Base-by-base conservation (phyloP, 371 early-diverging fungal genomes). In the Mucor plumbeus region DNA sequence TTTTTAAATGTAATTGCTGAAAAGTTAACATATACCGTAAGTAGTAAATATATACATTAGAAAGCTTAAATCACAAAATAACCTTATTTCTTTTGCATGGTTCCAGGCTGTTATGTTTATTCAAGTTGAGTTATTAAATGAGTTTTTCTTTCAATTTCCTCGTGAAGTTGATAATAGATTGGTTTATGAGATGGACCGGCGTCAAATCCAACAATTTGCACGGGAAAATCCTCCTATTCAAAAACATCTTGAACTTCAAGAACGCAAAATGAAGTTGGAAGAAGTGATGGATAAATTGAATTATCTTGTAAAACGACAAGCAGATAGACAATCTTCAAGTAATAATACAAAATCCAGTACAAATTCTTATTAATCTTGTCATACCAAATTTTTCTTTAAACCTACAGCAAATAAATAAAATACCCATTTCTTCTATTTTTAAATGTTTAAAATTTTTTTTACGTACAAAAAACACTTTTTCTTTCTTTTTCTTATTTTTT, bases 101-200 rank as follows among this genome's bases (percentile, higher is more conserved):
- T 39, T 69, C 21, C 64, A 83, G 83, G 92, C 94, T 50, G 96
- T 95, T 57, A 93, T 97, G 93, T 98, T 97, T 74, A 95, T 98
- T 64, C 94, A 95, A 77, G 93, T 96, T 7, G 99, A 98, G 74
- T 84, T 98, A 64, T 79, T 98, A 74, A 94, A 95, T 71, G 99
- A 98, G 77, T 97, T 98, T 85, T 95, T 97, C 76, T 97, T 95
- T 88, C 97, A 96, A 79, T 87, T 98, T 71, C 97, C 97, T 36
- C 82, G 98, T 43, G 95, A 95, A 78, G 90, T 98, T 15, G 98
- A 97, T 73, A 90, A 92, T 67, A 86, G 90, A 61, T 72, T 97
- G 67, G 88, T 91, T 15, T 95, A 96, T 72, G 87, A 90, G 70
- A 81, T 85, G 68, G 85, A 87, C 50, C 87, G 87, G 53, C 73